These are phyloP conservation scores for Pichia pseudocactophila DNA, from an alignment of 805 yeast species.

Conservation along the genomic window DNA sequence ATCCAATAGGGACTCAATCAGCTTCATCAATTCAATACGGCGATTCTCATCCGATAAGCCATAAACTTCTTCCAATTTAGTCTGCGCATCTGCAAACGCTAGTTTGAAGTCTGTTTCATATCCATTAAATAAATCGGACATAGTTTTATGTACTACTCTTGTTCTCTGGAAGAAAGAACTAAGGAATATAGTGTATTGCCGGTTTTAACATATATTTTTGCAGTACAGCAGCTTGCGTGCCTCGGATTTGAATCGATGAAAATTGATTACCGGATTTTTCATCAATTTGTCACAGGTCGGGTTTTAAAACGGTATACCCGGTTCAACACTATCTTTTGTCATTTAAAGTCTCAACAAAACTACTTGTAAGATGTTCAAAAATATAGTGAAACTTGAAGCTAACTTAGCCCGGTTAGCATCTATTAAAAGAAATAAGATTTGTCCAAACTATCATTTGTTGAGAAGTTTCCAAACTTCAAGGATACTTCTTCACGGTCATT, in stretches of 20 bases:
- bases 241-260: too few species aligned
- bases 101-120: slow-evolving; percentile 69
- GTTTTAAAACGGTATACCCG: too few species aligned
- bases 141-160: slow-evolving; percentile 1
- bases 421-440: background rate
- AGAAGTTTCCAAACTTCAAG: slow-evolving; percentile 15
- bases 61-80: slow-evolving; percentile 49
- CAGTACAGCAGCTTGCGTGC: too few species aligned
- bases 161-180: too few species aligned
- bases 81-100: slow-evolving; percentile 59
- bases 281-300: too few species aligned
- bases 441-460: background rate
- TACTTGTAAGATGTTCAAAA: background rate
- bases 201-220: too few species aligned
- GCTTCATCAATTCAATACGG: slow-evolving; percentile 46
- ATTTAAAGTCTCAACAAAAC: too few species aligned
- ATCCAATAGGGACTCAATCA: slow-evolving; percentile 61
- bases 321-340: too few species aligned
- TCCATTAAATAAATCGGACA: slow-evolving; percentile 47
- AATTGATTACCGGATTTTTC: too few species aligned
- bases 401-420: background rate
- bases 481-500: slow-evolving; percentile 59
- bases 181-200: too few species aligned
- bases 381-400: background rate
- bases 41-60: slow-evolving; percentile 37